These are phyloP conservation scores for Chamaecyparis obtusa DNA, from an alignment of 75 land plant species.

Conservation along the genomic window DNA sequence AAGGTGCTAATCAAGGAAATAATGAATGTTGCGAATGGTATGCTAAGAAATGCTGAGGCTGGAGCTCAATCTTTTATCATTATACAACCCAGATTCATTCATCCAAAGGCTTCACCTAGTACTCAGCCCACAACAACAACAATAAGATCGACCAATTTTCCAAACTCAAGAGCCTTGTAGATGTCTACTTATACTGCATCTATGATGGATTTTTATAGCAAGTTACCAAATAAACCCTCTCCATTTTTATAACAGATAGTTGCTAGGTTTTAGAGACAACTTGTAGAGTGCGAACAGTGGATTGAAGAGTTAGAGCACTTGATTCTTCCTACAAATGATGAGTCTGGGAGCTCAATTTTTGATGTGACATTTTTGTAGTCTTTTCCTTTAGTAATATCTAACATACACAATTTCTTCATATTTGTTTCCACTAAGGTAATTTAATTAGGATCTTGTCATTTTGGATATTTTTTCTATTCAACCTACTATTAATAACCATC, in stretches of 20 bases:
- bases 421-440: slow-evolving; percentile 93
- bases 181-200: slow-evolving; percentile 28
- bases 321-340: slow-evolving; percentile 43
- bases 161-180: slow-evolving; percentile 23
- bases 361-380: slow-evolving; percentile 59
- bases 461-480: not conserved
- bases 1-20: slow-evolving; percentile 52
- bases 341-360: slow-evolving; percentile 22
- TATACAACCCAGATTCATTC: slow-evolving; percentile 66
- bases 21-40: slow-evolving; percentile 47
- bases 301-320: slow-evolving; percentile 92
- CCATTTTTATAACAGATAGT: slow-evolving; percentile 77
- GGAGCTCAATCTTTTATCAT: slow-evolving; percentile 89
- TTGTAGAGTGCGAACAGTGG: slow-evolving; percentile 80
- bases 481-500: not conserved
- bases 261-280: slow-evolving; percentile 77
- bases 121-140: slow-evolving; percentile 31
- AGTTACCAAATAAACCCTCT: slow-evolving; percentile 86
- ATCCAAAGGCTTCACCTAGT: slow-evolving; percentile 28
- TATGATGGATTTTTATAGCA: slow-evolving; percentile 79
- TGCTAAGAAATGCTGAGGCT: slow-evolving; percentile 86
- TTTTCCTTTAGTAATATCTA: slow-evolving; percentile 78
- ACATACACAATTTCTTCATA: slow-evolving; percentile 86
- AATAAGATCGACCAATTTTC: slow-evolving; percentile 16
- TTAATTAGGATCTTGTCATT: not conserved